Conservation (phyloP, 2,329 filamentous ascomycete species). For the Elsinoe perseae region DNA sequence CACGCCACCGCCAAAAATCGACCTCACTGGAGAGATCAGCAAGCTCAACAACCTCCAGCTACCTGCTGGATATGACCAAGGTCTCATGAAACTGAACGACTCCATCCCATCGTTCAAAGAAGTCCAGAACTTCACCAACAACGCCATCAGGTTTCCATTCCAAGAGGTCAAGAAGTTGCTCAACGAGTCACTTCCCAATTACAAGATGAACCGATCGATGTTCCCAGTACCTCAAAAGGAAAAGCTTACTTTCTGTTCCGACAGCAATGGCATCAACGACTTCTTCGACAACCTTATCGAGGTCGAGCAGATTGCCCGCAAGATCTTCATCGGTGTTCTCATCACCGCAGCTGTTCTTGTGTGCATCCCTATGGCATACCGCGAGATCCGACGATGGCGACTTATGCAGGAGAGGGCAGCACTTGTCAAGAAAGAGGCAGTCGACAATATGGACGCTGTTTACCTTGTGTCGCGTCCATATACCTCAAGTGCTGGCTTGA, state of each 20-base stretch:
- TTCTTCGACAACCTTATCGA: slow-evolving; percentile 72
- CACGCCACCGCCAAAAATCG: slow-evolving; percentile 45
- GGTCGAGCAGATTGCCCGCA: slow-evolving; percentile 60
- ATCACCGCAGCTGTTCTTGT: slow-evolving; percentile 61
- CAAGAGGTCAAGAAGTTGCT: slow-evolving; percentile 67
- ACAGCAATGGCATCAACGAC: slow-evolving; percentile 69
- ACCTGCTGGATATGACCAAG: slow-evolving; percentile 58
- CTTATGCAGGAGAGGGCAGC: slow-evolving; percentile 61
- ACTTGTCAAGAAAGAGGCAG: slow-evolving; percentile 56
- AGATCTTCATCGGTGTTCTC: slow-evolving; percentile 69
- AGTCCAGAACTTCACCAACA: slow-evolving; percentile 73
- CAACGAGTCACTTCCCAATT: slow-evolving; percentile 61
- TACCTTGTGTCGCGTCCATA: slow-evolving; percentile 80
- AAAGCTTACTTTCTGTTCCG: slow-evolving; percentile 76
- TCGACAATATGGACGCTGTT: slow-evolving; percentile 78
- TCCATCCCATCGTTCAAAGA: slow-evolving; percentile 77
- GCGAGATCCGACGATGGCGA: slow-evolving; percentile 71
- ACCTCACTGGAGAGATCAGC: slow-evolving; percentile 58
- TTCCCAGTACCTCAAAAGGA: slow-evolving; percentile 83
- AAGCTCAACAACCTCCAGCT: slow-evolving; percentile 64
- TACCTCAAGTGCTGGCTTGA: slow-evolving; percentile 65
- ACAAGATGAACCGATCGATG: slow-evolving; percentile 66
- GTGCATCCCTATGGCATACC: slow-evolving; percentile 70
- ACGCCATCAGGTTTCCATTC: slow-evolving; percentile 70
- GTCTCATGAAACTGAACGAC: slow-evolving; percentile 63